phyloP scores from a whole-genome alignment of 2,329 filamentous ascomycete genomes.

The Rhinocladiella mackenziei region DNA sequence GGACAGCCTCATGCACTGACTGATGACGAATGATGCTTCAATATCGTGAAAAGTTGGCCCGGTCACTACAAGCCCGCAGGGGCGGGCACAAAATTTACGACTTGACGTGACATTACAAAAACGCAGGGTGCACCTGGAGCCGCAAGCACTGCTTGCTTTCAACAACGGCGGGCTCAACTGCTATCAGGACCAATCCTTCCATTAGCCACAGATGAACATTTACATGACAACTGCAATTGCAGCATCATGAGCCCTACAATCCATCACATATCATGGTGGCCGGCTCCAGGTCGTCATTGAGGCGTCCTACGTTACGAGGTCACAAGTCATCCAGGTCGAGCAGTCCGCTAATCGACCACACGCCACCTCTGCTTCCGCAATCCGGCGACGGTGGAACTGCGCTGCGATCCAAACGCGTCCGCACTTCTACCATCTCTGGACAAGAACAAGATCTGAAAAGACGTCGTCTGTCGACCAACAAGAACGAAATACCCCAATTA shows the following conservation, averaged over 20 bases:
- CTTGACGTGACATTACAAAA: neutral
- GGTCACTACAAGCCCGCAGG: too few relatives aligned
- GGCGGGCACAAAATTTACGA: neutral
- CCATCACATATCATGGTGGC: conserved; percentile 31
- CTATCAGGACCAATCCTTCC: conserved; percentile 6
- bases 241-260: conserved; percentile 28
- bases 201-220: conserved; percentile 11
- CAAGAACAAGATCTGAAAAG: conserved; percentile 25
- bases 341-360: conserved; percentile 26
- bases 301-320: conserved; percentile 29
- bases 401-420: conserved; percentile 23
- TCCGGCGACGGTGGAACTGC: conserved; percentile 16
- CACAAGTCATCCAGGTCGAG: conserved; percentile 25
- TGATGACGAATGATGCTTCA: too few relatives aligned
- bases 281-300: conserved; percentile 32
- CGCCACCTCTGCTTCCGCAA: conserved; percentile 22
- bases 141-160: conserved; percentile 10
- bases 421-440: conserved; percentile 18
- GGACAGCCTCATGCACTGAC: too few relatives aligned
- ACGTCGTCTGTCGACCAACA: conserved; percentile 24
- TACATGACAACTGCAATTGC: conserved; percentile 7
- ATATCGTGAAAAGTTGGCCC: too few relatives aligned
- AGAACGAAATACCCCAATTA: conserved; percentile 20
- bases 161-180: conserved; percentile 5
- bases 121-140: conserved; percentile 4